Percentiles rank a stretch among this genome's conserved stretches.
Evolutionary conservation across 352 stramenopile genomes (phyloP).

Genomic region (Aphanomyces stellatus): DNA sequence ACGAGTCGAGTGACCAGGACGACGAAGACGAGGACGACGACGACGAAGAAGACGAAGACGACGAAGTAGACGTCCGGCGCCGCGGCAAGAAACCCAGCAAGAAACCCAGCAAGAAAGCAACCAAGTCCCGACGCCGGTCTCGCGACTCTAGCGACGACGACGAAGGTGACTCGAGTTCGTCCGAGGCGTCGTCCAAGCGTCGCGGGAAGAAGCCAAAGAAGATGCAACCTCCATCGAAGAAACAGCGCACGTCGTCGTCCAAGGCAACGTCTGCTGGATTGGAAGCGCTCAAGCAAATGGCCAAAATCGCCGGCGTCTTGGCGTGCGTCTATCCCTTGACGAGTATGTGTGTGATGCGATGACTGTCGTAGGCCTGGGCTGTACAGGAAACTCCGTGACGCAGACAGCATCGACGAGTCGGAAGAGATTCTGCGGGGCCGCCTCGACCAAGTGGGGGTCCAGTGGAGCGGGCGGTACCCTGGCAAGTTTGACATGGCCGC

Average conservation of each 20-base stretch:
- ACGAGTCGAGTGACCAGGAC: slow-evolving; percentile 4
- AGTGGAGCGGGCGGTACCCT: slow-evolving; percentile 54
- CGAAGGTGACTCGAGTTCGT: slow-evolving; percentile 24
- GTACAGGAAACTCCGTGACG: slow-evolving; percentile 49
- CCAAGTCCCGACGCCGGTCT: slow-evolving; percentile 23
- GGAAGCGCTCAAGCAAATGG: slow-evolving; percentile 56
- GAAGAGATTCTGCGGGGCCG: slow-evolving; percentile 53
- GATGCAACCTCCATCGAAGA: slow-evolving; percentile 23
- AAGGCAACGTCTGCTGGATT: slow-evolving; percentile 37
- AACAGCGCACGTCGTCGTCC: neutral
- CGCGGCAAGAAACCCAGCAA: no score
- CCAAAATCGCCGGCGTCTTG: slow-evolving; percentile 49
- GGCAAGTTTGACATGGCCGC: slow-evolving; percentile 49
- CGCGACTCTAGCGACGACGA: slow-evolving; percentile 3
- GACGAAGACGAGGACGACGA: no score
- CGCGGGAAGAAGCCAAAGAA: slow-evolving; percentile 10
- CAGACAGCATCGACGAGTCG: slow-evolving; percentile 31
- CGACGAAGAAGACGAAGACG: no score
- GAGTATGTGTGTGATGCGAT: neutral
- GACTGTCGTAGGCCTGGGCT: slow-evolving; percentile 38
- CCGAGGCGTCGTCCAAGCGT: slow-evolving; percentile 2
- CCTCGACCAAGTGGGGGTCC: slow-evolving; percentile 34
- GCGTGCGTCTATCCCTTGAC: slow-evolving; percentile 34
- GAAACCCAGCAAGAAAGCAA: no score
- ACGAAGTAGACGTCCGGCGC: no score